These are phyloP conservation scores for Metarhizium brunneum DNA, from an alignment of 2,329 filamentous ascomycete species.

Conservation along the genomic window DNA sequence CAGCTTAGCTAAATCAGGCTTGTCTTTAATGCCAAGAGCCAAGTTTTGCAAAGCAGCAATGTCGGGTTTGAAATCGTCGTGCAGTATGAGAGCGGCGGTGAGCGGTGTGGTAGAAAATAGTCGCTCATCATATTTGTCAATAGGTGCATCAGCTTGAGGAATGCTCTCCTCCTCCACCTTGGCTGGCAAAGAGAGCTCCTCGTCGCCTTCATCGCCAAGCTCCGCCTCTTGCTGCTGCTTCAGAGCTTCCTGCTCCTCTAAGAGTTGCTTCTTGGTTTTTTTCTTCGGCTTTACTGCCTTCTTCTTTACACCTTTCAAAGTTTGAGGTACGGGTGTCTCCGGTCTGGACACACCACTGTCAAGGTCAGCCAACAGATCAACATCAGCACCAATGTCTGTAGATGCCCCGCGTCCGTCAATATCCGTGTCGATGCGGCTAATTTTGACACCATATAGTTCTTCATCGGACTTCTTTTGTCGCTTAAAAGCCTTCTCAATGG, in stretches of 20 bases:
- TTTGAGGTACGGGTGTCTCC: slow-evolving; percentile 33
- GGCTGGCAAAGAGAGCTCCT: slow-evolving; percentile 28
- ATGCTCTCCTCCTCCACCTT: slow-evolving; percentile 17
- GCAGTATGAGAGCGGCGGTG: slow-evolving; percentile 33
- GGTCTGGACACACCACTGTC: slow-evolving; percentile 33
- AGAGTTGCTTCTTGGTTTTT: slow-evolving; percentile 69
- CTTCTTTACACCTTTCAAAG: slow-evolving; percentile 47
- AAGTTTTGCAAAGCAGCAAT: slow-evolving; percentile 35
- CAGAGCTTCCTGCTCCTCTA: slow-evolving; percentile 56
- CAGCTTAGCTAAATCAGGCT: slow-evolving; percentile 39
- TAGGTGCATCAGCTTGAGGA: slow-evolving; percentile 26
- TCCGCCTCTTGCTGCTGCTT: slow-evolving; percentile 45
- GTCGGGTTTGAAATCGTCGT: slow-evolving; percentile 35
- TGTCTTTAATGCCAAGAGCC: slow-evolving; percentile 33
- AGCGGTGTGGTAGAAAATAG: slow-evolving; percentile 40
- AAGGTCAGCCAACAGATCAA: slow-evolving; percentile 33
- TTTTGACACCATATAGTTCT: slow-evolving; percentile 61
- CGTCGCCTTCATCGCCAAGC: slow-evolving; percentile 26
- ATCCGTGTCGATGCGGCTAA: slow-evolving; percentile 42
- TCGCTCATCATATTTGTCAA: slow-evolving; percentile 40
- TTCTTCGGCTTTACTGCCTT: slow-evolving; percentile 51
- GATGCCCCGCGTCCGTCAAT: slow-evolving; percentile 37
- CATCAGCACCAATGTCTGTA: slow-evolving; percentile 40
- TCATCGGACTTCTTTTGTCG: slow-evolving; percentile 74
- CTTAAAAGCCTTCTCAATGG: slow-evolving; percentile 63